These are phyloP conservation scores for Trichoderma gracile DNA, from an alignment of 2,329 filamentous ascomycete genomes.

Conservation along the genomic window DNA sequence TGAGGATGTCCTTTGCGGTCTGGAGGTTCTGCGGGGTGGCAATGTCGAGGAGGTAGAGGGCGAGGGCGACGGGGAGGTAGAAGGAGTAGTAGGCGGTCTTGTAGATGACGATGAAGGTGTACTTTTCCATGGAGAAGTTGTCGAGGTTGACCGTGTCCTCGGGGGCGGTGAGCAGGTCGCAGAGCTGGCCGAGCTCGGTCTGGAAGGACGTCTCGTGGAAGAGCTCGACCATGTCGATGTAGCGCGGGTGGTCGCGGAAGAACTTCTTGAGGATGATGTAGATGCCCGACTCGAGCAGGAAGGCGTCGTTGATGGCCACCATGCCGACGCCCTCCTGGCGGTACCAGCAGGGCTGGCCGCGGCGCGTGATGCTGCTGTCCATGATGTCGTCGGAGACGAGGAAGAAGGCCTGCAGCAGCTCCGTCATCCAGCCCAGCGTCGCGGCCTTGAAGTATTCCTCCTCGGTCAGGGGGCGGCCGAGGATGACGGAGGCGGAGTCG, in stretches of 20 bases:
- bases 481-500: constrained; percentile 81
- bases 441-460: constrained; percentile 88
- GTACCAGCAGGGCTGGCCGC: constrained; percentile 96
- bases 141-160: constrained; percentile 89
- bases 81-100: constrained; percentile 99
- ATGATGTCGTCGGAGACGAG: constrained; percentile 98
- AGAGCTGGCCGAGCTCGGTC: constrained; percentile 93
- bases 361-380: constrained; percentile 92
- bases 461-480: constrained; percentile 67
- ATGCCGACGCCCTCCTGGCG: constrained; percentile 84
- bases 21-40: constrained; percentile 88
- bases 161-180: constrained; percentile 91
- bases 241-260: constrained; percentile 83
- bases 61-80: constrained; percentile 93
- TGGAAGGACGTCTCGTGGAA: constrained; percentile 95
- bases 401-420: constrained; percentile 98
- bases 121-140: constrained; percentile 95
- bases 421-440: constrained; percentile 93
- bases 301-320: constrained; percentile 97
- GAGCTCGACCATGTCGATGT: constrained; percentile 89
- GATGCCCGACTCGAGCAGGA: constrained; percentile 90
- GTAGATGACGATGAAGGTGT: constrained; percentile 98
- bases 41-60: constrained; percentile 79
- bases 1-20: constrained; percentile 86
- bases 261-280: constrained; percentile 91